Base-by-base conservation (phyloP, 2,329 filamentous ascomycete species). In the Tricladium varicosporioides region DNA sequence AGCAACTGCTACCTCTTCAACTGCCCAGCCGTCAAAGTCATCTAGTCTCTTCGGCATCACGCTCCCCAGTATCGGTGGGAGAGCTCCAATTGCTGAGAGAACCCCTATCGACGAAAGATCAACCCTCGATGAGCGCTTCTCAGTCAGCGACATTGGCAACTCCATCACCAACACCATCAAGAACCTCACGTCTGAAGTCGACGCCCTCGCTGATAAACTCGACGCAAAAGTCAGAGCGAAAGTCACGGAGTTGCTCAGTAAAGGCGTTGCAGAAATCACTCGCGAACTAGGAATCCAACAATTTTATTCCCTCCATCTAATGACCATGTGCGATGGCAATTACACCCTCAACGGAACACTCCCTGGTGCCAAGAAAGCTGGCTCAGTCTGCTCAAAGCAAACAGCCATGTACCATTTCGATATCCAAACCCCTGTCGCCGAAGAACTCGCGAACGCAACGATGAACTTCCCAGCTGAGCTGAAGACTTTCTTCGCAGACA, bases 241-340 rank as follows among this genome's bases (percentile, higher is more conserved):
- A 5, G 42, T 74, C 45, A 69, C 78, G 54, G 67, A 67, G 49
- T 62, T 72, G 1, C 63, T 75, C 40, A 71, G 70, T 64, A 71
- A 73, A 48, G 61, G 69, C 11, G 69, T 66, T 33, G 68, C 69
- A 47, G 71, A 72, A 51, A 67, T 81, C 22, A 76, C 78, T 16
- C 68, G 75, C 47, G 69, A 74, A 15, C 70, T 85, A 14, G 80
- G 81, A 40, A 74, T 86, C 36, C 75, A 81, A 43, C 79, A 86
- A 69, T 87, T 82, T 71, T 87, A 87, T 72, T 79, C 77, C 16
- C 75, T 80, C 14, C 82, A 87, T 68, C 66, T 86, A 54, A 78
- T 86, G 71, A 76, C 81, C 68, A 82, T 81, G 72, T 87, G 85
- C 72, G 75, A 78, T 59, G 77, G 78, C 16, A 69, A 62, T 27